phyloP scores from a whole-genome alignment of 441 rosid genomes.

The Syzygium syzygioides region DNA sequence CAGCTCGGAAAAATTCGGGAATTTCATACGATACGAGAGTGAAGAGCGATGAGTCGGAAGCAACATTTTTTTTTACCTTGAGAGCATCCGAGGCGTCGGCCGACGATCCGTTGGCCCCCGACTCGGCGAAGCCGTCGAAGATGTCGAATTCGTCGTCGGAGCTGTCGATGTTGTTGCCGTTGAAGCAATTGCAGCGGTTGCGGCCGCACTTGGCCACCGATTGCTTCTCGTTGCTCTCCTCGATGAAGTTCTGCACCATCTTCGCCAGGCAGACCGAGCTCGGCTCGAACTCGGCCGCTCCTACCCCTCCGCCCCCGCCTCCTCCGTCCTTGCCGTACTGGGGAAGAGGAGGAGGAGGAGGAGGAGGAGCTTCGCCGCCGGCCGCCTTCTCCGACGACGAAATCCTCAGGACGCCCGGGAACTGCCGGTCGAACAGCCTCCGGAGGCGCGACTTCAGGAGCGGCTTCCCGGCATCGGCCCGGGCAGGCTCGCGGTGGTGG shows the following conservation, averaged over 20 bases:
- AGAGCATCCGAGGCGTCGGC: slow-evolving; percentile 53
- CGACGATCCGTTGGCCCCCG: slow-evolving; percentile 34
- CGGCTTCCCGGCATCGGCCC: slow-evolving; percentile 55
- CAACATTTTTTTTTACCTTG: slow-evolving; percentile 39
- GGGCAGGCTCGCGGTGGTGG: slow-evolving; percentile 21
- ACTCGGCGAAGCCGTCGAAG: slow-evolving; percentile 36
- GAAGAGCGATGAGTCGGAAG: background rate
- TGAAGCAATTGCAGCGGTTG: slow-evolving; percentile 88
- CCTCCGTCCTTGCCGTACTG: slow-evolving; percentile 36
- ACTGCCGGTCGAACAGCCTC: slow-evolving; percentile 80
- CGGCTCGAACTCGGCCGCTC: slow-evolving; percentile 65
- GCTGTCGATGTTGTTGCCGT: slow-evolving; percentile 62
- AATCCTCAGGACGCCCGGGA: slow-evolving; percentile 53
- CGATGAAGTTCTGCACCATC: slow-evolving; percentile 87
- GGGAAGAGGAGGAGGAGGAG: background rate
- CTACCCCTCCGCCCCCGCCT: slow-evolving; percentile 32
- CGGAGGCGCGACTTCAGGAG: slow-evolving; percentile 76
- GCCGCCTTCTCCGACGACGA: slow-evolving; percentile 47
- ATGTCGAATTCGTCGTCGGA: slow-evolving; percentile 77
- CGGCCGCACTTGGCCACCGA: slow-evolving; percentile 48
- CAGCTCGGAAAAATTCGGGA: background rate
- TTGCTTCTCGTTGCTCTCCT: slow-evolving; percentile 76
- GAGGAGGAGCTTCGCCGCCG: background rate
- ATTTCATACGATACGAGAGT: background rate
- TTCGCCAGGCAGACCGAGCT: slow-evolving; percentile 76